Evolutionary conservation across 495 filamentous ascomycete species (phyloP).

Genomic region (Entonaema liquescens): DNA sequence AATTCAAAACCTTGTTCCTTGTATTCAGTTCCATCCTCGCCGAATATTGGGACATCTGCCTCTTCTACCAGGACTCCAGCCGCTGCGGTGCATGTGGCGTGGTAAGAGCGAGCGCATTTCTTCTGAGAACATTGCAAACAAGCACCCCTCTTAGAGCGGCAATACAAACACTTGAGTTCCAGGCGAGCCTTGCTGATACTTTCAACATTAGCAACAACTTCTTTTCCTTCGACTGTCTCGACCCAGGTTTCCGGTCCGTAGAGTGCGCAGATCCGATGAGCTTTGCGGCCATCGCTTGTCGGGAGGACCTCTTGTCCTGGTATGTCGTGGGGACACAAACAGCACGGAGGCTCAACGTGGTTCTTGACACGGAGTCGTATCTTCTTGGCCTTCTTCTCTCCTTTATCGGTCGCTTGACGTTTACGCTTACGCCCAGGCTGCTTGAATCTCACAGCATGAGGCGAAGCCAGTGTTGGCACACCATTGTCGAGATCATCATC

Average conservation of each 20-base stretch:
- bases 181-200: conserved; percentile 86
- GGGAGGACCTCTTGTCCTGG: conserved; percentile 83
- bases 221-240: conserved; percentile 70
- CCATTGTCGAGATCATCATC: conserved; percentile 60
- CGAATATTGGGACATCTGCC: conserved; percentile 83
- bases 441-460: conserved; percentile 55
- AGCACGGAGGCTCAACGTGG: conserved; percentile 82
- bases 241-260: conserved; percentile 95
- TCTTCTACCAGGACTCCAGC: conserved; percentile 92
- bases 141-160: conserved; percentile 88
- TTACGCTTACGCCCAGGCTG: conserved; percentile 68
- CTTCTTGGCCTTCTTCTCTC: conserved; percentile 72
- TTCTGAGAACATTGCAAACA: conserved; percentile 97
- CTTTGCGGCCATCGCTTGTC: conserved; percentile 87
- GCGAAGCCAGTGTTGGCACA: conserved; percentile 77
- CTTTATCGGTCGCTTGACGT: conserved; percentile 48
- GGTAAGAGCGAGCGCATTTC: conserved; percentile 93
- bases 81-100: conserved; percentile 90
- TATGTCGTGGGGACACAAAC: conserved; percentile 92
- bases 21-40: conserved; percentile 91
- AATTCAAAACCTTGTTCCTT: conserved; percentile 88
- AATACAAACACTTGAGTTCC: conserved; percentile 93
- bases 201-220: conserved; percentile 78
- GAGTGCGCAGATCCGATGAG: conserved; percentile 86
- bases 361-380: conserved; percentile 73